Evolutionary conservation across 805 yeast species (phyloP), one percentile per base, ranked within the genome.

Genomic region (Cyberlindnera nakhonratchasimensis): DNA sequence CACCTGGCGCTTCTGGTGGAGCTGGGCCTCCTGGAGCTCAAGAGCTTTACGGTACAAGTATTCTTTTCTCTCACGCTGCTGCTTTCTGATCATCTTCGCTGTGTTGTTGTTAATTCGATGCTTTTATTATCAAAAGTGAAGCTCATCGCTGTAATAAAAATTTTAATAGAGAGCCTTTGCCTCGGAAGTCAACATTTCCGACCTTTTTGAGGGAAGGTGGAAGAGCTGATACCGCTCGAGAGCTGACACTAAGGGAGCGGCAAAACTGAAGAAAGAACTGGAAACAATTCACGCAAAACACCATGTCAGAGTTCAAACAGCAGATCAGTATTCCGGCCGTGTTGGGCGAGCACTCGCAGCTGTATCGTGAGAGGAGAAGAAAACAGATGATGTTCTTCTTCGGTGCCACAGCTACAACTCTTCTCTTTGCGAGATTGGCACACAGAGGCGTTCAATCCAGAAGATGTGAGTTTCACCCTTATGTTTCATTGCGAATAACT

Each of bases 21-120:
- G 72, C 18, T 84, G 78, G 10, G 96, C 84, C 51, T 93, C 98
- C 62, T 93, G 96, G 26, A 91, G 74, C 60, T 88, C 93, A 38
- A 86, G 79, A 0, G 96, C 86, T 61, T 90, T 89, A 39, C 88
- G 76, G 69, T 86, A 93, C 21, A 93, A 71, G 57, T 90, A 93
- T 59, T 93, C 98, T 64, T 95, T 79, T 69, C 99, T 78, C 63
- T 93, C 97, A 67, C 99, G 80, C 7, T 98, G 97, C 59, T 91
- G 96, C 70, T 88, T 79, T 65, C 99, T 79, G 40, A 58, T 53
- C 62, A 42, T 37, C 20, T 30, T 30, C 6, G 17, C 21, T 18
- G 22, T 30, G 13, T 13, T 8, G 33, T 14, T 17, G 17, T 7
- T 8, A 13, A 4, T 28, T 4, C n/a, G 16, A 18, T 28, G 5